Evolutionary conservation across 1,139 yeast species (phyloP), one percentile per base, ranked within the genome.

Genomic region (Candida tunisiensis): DNA sequence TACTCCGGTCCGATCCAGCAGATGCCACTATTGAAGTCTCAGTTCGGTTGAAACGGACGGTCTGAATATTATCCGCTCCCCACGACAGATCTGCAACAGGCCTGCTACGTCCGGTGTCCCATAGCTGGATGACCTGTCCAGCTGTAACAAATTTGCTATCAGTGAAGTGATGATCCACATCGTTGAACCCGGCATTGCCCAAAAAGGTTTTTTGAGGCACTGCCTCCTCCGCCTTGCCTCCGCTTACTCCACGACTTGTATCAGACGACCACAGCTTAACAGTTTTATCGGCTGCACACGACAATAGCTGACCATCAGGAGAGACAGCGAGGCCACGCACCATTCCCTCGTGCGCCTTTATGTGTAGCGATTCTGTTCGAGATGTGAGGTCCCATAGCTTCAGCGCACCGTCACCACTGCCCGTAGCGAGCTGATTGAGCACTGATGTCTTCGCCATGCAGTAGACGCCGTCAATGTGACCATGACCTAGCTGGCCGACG

Each of bases 381-480:
- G 79, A 64, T 0, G 74, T 60, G 48, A 82, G 51, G 51, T 85
- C 82, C 98, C 98, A 91, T 45, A 80, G 75, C 51, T 91, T 91
- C 37, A 91, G 67, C 6, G 79, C 69, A 42, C 99, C 99, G 49
- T 91, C 99, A 20, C 93, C 98, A 5, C 91, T 73, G 5, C 94
- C 95, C 12, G 91, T 71, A 1, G 96, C 96, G 18, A 85, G 56
- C 42, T 73, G 73, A 45, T 70, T 77, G 28, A 85, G 62, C 22
- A 68, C 60, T 28, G 65, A 55, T 51, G 85, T 78, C 49, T 75
- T 77, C 8, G 95, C 93, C 28, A 91, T 66, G 17, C 74, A 61
- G 51, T 88, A 88, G n/a, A 91, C 82, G 28, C 96, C 96, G 48
- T 91, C 98, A 32, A 91, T 60, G 45, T 91, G 98, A 8, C 98